Base-by-base conservation (phyloP, 305 asterid genomes). In the Euphrasia arctica region DNA sequence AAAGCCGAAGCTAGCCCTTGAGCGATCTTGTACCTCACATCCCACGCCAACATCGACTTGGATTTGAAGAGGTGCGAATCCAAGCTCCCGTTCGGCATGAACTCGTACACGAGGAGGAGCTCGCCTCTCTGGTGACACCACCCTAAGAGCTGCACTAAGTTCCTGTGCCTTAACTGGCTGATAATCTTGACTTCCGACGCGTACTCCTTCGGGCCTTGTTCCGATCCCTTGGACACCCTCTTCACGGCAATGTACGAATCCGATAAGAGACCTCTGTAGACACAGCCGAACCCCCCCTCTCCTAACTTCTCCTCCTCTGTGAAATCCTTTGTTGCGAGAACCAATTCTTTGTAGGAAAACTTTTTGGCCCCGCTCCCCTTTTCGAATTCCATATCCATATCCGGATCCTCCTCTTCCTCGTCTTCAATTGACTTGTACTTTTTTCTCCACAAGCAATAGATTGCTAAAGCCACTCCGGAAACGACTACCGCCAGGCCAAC, bases 1-100 rank as follows among this genome's bases (percentile, higher is more conserved):
- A 42, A n/a, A 5, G 85, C 83, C 0, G 88, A 82, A 3, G 91
- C 91, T 67, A 85, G 54, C 0, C 94, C 96, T 0, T 70, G 74
- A 3, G 77, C 80, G 0, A 83, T 77, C 58, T 72, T 77, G 42
- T 45, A 69, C 57, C 96, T 74, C 5, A 54, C 15, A 1, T 11
- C 72, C 91, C 91, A 83, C 0, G 51, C 52, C 27, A 85, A n/a
- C 1, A 58, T 2, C 0, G 64, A 32, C 4, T 51, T 70, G 0
- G 55, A 71, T 27, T 75, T 64, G 62, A 83, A 87, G 3, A 87
- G 77, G 63, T 87, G 90, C 4, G 57, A 62, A 67, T 82, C 91
- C 9, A 42, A 42, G 48, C 48, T 42, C 48, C 48, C 48, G n/a
- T 42, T 42, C n/a, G 48, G 48, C 48, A 42, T 42, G 48, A 42